A percentile compares a stretch with the other conserved stretches of the same genome.
Evolutionary conservation across 2,329 filamentous ascomycete genomes (phyloP).

Genomic region (Aureobasidium melanogenum): DNA sequence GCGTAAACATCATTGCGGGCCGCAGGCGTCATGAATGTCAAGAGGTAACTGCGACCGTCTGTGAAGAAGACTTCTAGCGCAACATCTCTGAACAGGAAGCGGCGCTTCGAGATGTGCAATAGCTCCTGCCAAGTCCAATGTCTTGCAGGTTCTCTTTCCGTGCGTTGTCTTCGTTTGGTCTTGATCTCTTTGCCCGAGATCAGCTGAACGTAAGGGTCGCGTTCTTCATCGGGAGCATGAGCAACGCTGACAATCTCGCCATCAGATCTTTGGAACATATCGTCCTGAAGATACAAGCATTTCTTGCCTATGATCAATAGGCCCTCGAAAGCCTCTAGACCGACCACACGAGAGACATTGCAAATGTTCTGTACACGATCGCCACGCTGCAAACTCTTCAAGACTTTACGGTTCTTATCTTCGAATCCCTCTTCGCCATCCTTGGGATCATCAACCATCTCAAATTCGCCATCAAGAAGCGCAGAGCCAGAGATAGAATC

Average conservation of each 20-base stretch:
- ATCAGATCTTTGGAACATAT: constrained; percentile 88
- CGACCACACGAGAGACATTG: constrained; percentile 90
- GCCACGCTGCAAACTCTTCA: constrained; percentile 82
- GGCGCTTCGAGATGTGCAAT: constrained; percentile 88
- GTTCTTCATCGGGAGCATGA: constrained; percentile 85
- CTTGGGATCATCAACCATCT: constrained; percentile 88
- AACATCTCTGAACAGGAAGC: constrained; percentile 91
- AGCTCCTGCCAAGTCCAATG: constrained; percentile 93
- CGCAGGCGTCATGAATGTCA: constrained; percentile 69
- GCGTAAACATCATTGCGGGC: constrained; percentile 72
- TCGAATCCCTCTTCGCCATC: constrained; percentile 80
- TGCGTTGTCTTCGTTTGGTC: constrained; percentile 40
- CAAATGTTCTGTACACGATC: constrained; percentile 90
- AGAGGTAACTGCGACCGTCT: constrained; percentile 86
- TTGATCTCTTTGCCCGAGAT: constrained; percentile 69
- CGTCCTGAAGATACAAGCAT: constrained; percentile 87
- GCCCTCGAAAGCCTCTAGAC: constrained; percentile 87
- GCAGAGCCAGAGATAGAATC: constrained; percentile 35
- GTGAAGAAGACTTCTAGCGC: constrained; percentile 97
- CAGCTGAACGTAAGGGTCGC: constrained; percentile 90
- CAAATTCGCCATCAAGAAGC: constrained; percentile 77
- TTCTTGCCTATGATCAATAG: constrained; percentile 89
- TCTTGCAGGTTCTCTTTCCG: constrained; percentile 61
- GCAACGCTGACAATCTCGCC: constrained; percentile 95
- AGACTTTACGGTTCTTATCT: constrained; percentile 96